phyloP scores from a whole-genome alignment of 352 stramenopile genomes.

The Globisporangium irregulare region DNA sequence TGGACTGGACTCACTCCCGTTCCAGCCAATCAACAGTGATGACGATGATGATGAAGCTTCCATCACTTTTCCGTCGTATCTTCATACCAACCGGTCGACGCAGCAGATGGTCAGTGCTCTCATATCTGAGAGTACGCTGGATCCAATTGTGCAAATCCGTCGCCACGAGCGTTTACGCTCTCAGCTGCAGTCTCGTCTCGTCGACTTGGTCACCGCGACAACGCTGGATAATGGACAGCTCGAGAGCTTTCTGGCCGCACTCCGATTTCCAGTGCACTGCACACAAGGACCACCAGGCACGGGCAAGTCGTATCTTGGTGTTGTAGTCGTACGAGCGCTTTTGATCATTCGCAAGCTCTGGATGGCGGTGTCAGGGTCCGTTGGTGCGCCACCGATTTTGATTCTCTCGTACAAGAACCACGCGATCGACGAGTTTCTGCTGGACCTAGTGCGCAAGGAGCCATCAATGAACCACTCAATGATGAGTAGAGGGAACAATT shows the following conservation, averaged over 20 bases:
- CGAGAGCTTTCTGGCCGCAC: slow-evolving; percentile 65
- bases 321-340: slow-evolving; percentile 79
- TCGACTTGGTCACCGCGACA: slow-evolving; percentile 38
- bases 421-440: slow-evolving; percentile 83
- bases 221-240: slow-evolving; percentile 74
- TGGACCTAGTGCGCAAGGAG: slow-evolving; percentile 68
- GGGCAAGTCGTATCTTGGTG: slow-evolving; percentile 89
- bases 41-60: slow-evolving; percentile 8
- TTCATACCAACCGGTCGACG: background rate
- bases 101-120: slow-evolving; percentile 22
- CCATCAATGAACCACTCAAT: slow-evolving; percentile 26
- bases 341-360: slow-evolving; percentile 69
- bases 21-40: background rate
- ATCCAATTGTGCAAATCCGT: slow-evolving; percentile 81
- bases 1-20: background rate
- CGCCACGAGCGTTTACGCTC: slow-evolving; percentile 39
- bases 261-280: slow-evolving; percentile 80
- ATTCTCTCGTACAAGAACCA: slow-evolving; percentile 90
- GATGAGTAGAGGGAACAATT: slow-evolving; percentile 14
- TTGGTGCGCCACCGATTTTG: slow-evolving; percentile 74
- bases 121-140: slow-evolving; percentile 51
- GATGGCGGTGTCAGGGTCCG: slow-evolving; percentile 58
- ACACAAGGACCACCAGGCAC: slow-evolving; percentile 87
- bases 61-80: background rate
- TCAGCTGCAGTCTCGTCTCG: slow-evolving; percentile 36